phyloP scores from a whole-genome alignment of 2,329 filamentous ascomycete species.

The Talaromyces pinophilus region DNA sequence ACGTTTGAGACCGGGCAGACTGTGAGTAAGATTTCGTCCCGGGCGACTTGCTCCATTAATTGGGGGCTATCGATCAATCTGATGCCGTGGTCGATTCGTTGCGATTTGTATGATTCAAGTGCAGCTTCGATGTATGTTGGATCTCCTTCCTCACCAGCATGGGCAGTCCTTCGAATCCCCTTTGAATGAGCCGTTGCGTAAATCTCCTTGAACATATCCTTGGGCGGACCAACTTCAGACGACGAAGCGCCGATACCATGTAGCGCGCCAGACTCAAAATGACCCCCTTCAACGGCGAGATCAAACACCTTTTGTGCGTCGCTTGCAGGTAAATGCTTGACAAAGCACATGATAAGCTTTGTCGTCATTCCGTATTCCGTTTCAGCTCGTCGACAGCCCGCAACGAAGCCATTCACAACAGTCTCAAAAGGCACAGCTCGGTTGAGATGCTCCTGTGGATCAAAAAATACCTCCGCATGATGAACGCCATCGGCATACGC shows the following conservation, averaged over 20 bases:
- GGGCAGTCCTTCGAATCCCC: conserved; percentile 66
- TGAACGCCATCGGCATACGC: conserved; percentile 66
- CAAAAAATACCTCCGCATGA: conserved; percentile 79
- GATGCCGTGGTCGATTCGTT: conserved; percentile 75
- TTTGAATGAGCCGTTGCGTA: conserved; percentile 57
- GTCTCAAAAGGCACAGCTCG: conserved; percentile 65
- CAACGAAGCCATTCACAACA: conserved; percentile 64
- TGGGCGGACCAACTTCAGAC: conserved; percentile 59
- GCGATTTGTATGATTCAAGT: conserved; percentile 60
- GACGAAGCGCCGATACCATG: conserved; percentile 68
- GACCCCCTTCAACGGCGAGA: conserved; percentile 41
- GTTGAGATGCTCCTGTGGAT: conserved; percentile 71
- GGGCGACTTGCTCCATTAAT: conserved; percentile 61
- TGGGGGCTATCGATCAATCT: conserved; percentile 61
- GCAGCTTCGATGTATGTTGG: conserved; percentile 65
- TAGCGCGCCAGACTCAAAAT: conserved; percentile 55
- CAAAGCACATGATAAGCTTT: conserved; percentile 69
- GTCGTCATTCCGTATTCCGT: conserved; percentile 65
- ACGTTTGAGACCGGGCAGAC: conserved; percentile 76
- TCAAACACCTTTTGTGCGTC: conserved; percentile 52
- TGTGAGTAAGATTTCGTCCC: conserved; percentile 62
- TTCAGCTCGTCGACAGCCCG: conserved; percentile 62
- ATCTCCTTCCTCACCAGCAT: conserved; percentile 75
- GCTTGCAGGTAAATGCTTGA: conserved; percentile 66
- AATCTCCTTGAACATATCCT: conserved; percentile 61